Base-by-base conservation (phyloP, 2,329 filamentous ascomycete species). In the Coniochaeta hoffmannii region DNA sequence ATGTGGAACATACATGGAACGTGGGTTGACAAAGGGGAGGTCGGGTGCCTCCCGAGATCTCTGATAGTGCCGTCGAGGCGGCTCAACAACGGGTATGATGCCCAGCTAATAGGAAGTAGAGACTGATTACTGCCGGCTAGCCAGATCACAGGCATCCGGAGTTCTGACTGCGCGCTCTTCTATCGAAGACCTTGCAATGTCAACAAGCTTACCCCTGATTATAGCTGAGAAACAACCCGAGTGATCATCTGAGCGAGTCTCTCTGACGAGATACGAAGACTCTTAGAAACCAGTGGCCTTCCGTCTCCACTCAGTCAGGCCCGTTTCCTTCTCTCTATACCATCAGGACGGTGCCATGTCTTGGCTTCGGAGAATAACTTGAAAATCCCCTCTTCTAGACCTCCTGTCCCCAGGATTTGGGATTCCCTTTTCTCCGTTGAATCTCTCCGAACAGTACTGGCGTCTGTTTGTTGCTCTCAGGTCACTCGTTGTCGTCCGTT, bases 1-100 rank as follows among this genome's bases (percentile, higher is more conserved):
- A 59, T 44, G 55, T 61, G 62, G 63, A 64, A 64, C 63, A 55
- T 52, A 57, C 55, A 59, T 65, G 63, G 62, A 65, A 65, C 63
- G 57, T 32, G 54, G 44, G 30, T 52, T 32, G 41, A 17, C 12
- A 8, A 35, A 35, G 36, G 26, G n/a, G 31, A 15, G 36, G 35
- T 3, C 14, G 4, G 7, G 34, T 30, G 15, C 26, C 30, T 52
- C 26, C 19, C 11, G 26, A 32, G 3, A 1, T 5, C 7, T 32
- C 15, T 7, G 15, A 24, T 24, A 44, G 38, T 44, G 11, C 10
- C 17, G 22, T 19, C 5, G 4, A n/a, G 6, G 24, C 22, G 41
- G 11, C 41, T 46, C 41, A n/a, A 46, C 22, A 28, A 28, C 41
- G 22, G 22, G 19, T 28, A 26, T 15, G 41, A 46, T 22, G 7